Percentiles rank a stretch among this genome's conserved stretches.
Conservation (phyloP, 2,329 filamentous ascomycete species). For the Blastomyces gilchristii region DNA sequence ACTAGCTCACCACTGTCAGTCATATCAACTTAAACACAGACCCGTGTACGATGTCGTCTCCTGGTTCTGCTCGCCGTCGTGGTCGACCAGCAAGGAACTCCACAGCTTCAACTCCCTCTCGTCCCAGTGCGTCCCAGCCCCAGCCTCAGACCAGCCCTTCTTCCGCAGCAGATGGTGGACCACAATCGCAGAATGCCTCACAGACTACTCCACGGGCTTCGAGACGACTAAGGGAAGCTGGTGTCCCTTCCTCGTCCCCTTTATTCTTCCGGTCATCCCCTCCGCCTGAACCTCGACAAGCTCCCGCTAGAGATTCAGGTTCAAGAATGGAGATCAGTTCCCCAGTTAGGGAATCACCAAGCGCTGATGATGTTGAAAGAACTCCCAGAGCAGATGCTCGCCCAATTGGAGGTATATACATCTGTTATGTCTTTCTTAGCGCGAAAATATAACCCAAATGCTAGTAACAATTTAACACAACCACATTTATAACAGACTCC, state of each 20-base stretch:
- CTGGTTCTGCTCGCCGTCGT: constrained; percentile 32
- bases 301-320: constrained; percentile 25
- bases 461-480: background rate
- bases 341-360: constrained; percentile 33
- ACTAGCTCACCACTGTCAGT: background rate
- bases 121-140: constrained; percentile 26
- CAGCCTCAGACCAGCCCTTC: constrained; percentile 23
- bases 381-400: constrained; percentile 34
- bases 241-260: constrained; percentile 61
- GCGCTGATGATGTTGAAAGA: constrained; percentile 30
- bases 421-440: background rate
- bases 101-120: constrained; percentile 30
- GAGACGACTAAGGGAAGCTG: constrained; percentile 30
- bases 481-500: constrained; percentile 51
- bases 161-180: constrained; percentile 9
- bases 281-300: constrained; percentile 33
- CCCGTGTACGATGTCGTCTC: constrained; percentile 35
- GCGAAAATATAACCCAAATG: background rate
- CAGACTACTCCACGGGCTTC: constrained; percentile 40
- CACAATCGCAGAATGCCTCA: constrained; percentile 20
- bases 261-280: constrained; percentile 64
- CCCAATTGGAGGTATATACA: constrained; percentile 31
- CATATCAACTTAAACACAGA: background rate
- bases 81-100: constrained; percentile 33
- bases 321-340: constrained; percentile 40